Base-by-base conservation (phyloP, 169 alveolate genomes). In the Plasmodium knowlesi region DNA sequence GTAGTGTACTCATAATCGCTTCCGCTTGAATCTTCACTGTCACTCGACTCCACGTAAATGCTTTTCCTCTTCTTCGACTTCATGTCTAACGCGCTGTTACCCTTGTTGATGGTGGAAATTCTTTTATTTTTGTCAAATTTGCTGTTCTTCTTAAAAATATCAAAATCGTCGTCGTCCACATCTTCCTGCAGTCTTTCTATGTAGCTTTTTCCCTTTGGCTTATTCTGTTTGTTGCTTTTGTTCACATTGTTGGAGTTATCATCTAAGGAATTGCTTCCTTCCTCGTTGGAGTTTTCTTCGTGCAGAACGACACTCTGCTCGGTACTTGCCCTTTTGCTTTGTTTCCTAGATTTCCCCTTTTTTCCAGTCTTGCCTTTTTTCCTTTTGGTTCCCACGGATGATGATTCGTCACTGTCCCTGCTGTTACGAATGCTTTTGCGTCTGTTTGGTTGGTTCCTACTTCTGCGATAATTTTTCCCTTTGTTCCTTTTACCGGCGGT, bases 131-230 rank as follows among this genome's bases (percentile, higher is more conserved):
- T 88, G 73, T 88, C 89, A 57, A 79, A 28, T 12, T 78, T 88
- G 53, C 89, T 88, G 34, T 57, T 83, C 73, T 41, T 88, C 57
- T 88, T 88, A 53, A 88, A 88, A 12, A 88, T 88, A 12, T 88
- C 94, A 88, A 88, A 88, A 79, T 88, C 94, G 39, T 88, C 94
- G 82, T 88, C 94, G 53, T 88, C 94, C 25, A 79, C 34, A 73
- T 41, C 89, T 88, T 79, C 57, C 32, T 88, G 81, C 34, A 88
- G 72, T 39, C 30, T 88, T 39, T 88, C 94, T 12, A 88, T 78
- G 53, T 88, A 88, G 82, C 94, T 88, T 19, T 22, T 80, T 12
- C 82, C 72, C 71, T 79, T 88, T 28, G 46, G 81, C 43, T 32
- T 57, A 54, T 73, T 46, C 32, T 74, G 67, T 74, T 53, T 39